Percentiles rank a stretch among this genome's conserved stretches.
Evolutionary conservation across 2,329 filamentous ascomycete genomes (phyloP).

Genomic region (Clarireedia homoeocarpa): DNA sequence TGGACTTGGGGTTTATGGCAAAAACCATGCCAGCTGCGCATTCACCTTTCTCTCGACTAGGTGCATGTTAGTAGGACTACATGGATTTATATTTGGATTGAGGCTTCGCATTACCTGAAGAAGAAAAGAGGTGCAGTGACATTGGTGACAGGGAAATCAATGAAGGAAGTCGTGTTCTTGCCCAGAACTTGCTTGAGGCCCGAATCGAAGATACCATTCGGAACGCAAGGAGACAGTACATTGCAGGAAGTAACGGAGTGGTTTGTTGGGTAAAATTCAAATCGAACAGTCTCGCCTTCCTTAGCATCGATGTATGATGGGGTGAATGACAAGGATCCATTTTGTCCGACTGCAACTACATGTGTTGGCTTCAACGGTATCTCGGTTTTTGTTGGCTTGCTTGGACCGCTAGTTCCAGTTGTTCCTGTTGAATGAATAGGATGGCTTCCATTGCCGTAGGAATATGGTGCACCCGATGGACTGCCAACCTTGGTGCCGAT

Average conservation of each 20-base stretch:
- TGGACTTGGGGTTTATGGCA: slow-evolving; percentile 10
- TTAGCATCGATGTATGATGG: slow-evolving; percentile 7
- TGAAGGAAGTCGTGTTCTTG: slow-evolving; percentile 7
- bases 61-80: neutral
- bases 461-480: neutral
- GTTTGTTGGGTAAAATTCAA: slow-evolving; percentile 8
- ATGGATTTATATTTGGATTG: neutral
- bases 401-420: neutral
- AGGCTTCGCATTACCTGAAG: slow-evolving; percentile 1
- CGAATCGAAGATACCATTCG: slow-evolving; percentile 10
- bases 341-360: slow-evolving; percentile 8
- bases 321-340: slow-evolving; percentile 8
- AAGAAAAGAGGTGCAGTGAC: slow-evolving; percentile 5
- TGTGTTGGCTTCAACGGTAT: slow-evolving; percentile 5
- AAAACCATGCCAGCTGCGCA: slow-evolving; percentile 15
- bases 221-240: slow-evolving; percentile 4
- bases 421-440: neutral
- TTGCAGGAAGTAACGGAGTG: slow-evolving; percentile 11
- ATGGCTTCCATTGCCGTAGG: slow-evolving; percentile 1
- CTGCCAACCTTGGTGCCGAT: neutral
- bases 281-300: slow-evolving; percentile 11
- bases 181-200: slow-evolving; percentile 7
- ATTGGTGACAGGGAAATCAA: slow-evolving; percentile 11
- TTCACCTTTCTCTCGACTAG: slow-evolving; percentile 7
- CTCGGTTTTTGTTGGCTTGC: neutral